Conservation (phyloP, 257 asterid species). For the Rubia yunnanensis region DNA sequence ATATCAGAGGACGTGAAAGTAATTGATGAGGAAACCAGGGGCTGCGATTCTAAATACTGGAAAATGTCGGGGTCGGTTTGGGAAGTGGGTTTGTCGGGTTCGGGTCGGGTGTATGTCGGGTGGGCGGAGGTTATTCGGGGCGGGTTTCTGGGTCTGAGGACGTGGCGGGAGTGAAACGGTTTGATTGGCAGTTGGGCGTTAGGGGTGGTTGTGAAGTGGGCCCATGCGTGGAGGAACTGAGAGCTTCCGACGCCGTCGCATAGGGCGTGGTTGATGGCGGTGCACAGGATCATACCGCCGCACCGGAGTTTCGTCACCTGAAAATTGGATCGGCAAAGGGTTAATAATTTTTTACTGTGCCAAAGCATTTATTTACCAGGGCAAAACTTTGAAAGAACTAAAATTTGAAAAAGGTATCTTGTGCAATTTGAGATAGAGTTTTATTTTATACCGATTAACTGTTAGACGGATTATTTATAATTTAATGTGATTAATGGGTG, state of each 20-base stretch:
- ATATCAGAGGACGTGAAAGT: constrained; percentile 49
- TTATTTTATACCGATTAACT: no score
- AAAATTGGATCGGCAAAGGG: no score
- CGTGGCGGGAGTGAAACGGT: constrained; percentile 64
- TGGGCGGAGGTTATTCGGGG: constrained; percentile 33
- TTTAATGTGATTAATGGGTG: no score
- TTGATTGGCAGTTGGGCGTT: constrained; percentile 16
- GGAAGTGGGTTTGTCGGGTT: constrained; percentile 1
- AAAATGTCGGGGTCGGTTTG: constrained; percentile 25
- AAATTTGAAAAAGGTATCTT: not conserved
- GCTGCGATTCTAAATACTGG: constrained; percentile 49
- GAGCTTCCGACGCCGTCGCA: constrained; percentile 84
- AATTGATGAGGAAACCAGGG: constrained; percentile 42
- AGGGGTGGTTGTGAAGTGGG: constrained; percentile 40
- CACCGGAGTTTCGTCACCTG: constrained; percentile 69
- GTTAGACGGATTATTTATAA: no score
- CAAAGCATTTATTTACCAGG: no score
- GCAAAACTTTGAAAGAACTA: no score
- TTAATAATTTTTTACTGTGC: no score
- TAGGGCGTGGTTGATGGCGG: constrained; percentile 61
- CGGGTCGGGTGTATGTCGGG: constrained; percentile 31
- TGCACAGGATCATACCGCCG: constrained; percentile 72
- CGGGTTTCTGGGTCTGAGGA: constrained; percentile 49
- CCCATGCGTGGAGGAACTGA: constrained; percentile 79
- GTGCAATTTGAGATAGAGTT: no score